These are phyloP conservation scores for Acanthamoeba sp. DNA, from an alignment of 208 protist species.

Conservation along the genomic window DNA sequence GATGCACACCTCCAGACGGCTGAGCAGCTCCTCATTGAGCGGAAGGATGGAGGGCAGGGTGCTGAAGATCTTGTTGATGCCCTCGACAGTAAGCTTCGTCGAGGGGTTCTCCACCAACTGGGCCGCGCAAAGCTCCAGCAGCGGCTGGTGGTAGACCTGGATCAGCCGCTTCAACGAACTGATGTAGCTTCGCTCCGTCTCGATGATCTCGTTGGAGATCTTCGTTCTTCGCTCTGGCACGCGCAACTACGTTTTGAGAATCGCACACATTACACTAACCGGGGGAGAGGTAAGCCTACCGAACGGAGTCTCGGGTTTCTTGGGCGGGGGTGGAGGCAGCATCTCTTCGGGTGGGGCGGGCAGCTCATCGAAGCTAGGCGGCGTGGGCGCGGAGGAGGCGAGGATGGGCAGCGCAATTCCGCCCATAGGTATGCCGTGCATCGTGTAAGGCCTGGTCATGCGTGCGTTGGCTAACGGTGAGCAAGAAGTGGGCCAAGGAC, in stretches of 20 bases:
- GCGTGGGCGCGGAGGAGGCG: neutral
- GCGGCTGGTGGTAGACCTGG: slow-evolving; percentile 61
- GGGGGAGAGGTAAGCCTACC: neutral
- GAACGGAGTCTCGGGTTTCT: slow-evolving; percentile 62
- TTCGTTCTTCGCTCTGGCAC: slow-evolving; percentile 69
- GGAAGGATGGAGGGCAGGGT: slow-evolving; percentile 57
- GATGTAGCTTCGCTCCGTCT: slow-evolving; percentile 71
- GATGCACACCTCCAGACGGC: slow-evolving; percentile 56
- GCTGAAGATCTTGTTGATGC: slow-evolving; percentile 68
- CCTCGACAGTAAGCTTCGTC: slow-evolving; percentile 4
- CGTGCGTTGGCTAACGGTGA: neutral
- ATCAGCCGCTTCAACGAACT: slow-evolving; percentile 69
- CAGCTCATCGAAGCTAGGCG: slow-evolving; percentile 21
- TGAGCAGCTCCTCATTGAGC: slow-evolving; percentile 69
- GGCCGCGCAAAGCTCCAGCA: neutral
- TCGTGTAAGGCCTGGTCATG: neutral
- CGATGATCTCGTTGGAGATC: slow-evolving; percentile 74
- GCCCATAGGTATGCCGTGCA: slow-evolving; percentile 42
- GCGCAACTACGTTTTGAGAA: no score
- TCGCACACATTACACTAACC: no score
- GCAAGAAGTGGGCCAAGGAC: no score
- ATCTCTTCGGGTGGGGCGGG: slow-evolving; percentile 56
- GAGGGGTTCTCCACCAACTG: slow-evolving; percentile 14
- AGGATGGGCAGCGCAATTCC: slow-evolving; percentile 48
- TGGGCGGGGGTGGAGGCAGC: slow-evolving; percentile 49